Evolutionary conservation across 345 rosid species (phyloP).

Genomic region (Citrus mangshanensis): DNA sequence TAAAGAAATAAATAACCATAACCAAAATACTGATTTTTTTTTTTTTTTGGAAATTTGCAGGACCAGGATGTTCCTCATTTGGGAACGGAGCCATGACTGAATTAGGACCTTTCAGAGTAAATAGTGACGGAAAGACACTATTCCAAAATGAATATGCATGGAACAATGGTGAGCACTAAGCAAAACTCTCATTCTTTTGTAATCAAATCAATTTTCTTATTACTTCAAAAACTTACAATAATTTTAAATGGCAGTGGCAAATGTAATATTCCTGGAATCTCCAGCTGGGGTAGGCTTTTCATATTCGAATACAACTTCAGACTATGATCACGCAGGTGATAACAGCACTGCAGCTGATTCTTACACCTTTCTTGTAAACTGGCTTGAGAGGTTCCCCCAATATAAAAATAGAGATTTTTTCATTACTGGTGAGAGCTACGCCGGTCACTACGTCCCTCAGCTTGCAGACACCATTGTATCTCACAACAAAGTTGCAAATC

Average conservation of each 20-base stretch:
- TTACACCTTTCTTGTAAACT: constrained; percentile 32
- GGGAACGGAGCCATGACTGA: constrained; percentile 38
- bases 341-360: constrained; percentile 27
- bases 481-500: constrained; percentile 18
- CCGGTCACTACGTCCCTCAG: constrained; percentile 31
- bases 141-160: constrained; percentile 27
- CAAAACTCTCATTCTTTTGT: neutral
- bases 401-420: constrained; percentile 32
- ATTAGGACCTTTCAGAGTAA: constrained; percentile 36
- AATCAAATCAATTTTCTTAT: neutral
- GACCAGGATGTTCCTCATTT: constrained; percentile 46
- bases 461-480: constrained; percentile 29
- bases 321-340: constrained; percentile 9
- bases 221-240: neutral
- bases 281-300: constrained; percentile 16
- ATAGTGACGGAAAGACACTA: constrained; percentile 31
- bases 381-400: constrained; percentile 33
- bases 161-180: constrained; percentile 28
- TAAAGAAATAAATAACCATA: no score
- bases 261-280: constrained; percentile 19
- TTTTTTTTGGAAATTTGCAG: constrained; percentile 7
- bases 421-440: constrained; percentile 41
- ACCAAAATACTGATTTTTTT: no score
- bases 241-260: constrained; percentile 5
- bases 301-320: constrained; percentile 13